A percentile compares a stretch with the other conserved stretches of the same genome.
Evolutionary conservation across 139 green algal genomes (phyloP).

Genomic region (Pleodorina starrii): DNA sequence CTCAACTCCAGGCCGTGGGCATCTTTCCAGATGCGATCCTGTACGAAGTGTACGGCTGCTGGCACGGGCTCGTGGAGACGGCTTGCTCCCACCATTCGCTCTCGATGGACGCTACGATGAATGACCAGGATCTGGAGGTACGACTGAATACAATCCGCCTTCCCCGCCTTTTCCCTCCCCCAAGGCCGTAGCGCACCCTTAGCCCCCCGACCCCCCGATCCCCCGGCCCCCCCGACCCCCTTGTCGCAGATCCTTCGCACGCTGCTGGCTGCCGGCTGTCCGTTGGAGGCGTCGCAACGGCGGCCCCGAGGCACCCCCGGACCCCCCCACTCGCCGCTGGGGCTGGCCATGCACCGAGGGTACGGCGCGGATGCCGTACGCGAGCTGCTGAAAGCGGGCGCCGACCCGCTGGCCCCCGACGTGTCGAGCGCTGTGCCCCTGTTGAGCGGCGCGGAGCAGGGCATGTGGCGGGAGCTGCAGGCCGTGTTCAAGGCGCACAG

Average conservation of each 20-base stretch:
- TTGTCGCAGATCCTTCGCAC: background rate
- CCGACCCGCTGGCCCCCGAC: conserved; percentile 3
- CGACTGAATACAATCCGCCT: background rate
- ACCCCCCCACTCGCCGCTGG: background rate
- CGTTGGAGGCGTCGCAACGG: background rate
- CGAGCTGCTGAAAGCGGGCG: conserved; percentile 12
- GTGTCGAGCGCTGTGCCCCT: background rate
- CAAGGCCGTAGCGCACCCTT: too few species aligned
- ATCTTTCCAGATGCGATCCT: background rate
- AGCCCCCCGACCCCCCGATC: too few species aligned
- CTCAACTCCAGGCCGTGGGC: too few species aligned
- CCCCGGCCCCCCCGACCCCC: too few species aligned
- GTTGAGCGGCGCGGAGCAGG: conserved; percentile 13
- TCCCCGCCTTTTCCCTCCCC: background rate
- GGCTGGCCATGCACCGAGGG: background rate
- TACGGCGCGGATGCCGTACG: conserved; percentile 12
- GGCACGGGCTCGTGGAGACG: conserved; percentile 3
- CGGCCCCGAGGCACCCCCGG: background rate
- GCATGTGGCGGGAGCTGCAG: conserved; percentile 41
- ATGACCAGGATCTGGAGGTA: background rate
- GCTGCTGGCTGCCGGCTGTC: conserved; percentile 17
- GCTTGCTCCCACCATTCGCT: too few species aligned
- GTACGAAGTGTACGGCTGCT: background rate
- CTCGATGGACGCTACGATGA: background rate
- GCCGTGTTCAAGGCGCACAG: conserved; percentile 5